Base-by-base conservation (phyloP, 148 eudicot species). In the Hydrangea macrophylla region DNA sequence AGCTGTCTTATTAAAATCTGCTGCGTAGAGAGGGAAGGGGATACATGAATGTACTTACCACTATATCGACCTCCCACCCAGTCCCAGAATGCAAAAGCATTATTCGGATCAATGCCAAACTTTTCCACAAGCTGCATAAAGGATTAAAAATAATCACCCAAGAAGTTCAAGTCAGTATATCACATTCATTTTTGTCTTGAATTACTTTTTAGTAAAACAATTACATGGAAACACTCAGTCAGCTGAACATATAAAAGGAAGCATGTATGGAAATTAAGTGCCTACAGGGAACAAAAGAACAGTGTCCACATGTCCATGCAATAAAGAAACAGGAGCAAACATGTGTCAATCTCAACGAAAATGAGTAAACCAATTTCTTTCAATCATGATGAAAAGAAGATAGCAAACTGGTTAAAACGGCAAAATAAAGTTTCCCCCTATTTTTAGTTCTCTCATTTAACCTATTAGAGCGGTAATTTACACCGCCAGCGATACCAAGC, bases 31-130 rank as follows among this genome's bases (percentile, higher is more conserved):
- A 58, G 12, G 58, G n/a, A 44, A 11, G 15, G 64, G 23, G 7
- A 60, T 48, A 50, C 77, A 27, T 8, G 40, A 57, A 32, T 9
- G 60, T 35, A 75, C 84, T 59, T 72, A 91, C 99, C 99, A 82
- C 99, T 94, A 73, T 94, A 94, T 83, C 99, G 88, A 67, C 97
- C 99, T 64, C 99, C 99, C 54, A 94, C 99, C 99, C 99, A 94
- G 69, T 94, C 99, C 99, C 99, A 94, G 75, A 94, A 94, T 69
- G 97, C 96, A 81, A 94, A 94, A 70, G 99, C 97, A 84, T 91
- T 94, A 23, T 87, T 84, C 62, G 99, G 99, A 80, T 94, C 92
- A 74, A 94, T 94, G 55, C 99, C 97, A 75, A 94, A 94, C 75
- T 94, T 73, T 65, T 94, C 89, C 27, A 94, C 99, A 77, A 94